phyloP scores from a whole-genome alignment of 345 rosid genomes.

The Cardamine resedifolia region DNA sequence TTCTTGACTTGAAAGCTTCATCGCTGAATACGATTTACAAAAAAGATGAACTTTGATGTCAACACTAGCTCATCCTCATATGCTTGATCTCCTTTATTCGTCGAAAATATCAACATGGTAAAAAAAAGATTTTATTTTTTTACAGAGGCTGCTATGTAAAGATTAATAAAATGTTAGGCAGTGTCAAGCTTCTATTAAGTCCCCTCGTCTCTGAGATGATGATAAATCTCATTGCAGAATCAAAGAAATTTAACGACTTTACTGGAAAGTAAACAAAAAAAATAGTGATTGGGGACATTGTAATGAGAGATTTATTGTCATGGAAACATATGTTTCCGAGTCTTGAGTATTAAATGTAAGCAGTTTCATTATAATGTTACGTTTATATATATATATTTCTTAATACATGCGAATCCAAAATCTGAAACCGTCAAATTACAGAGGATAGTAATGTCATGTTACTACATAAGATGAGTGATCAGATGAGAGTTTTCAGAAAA shows the following conservation, averaged over 20 bases:
- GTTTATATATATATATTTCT: background rate
- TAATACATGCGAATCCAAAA: background rate
- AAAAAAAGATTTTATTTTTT: background rate
- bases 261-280: background rate
- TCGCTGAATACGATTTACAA: slow-evolving; percentile 28
- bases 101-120: slow-evolving; percentile 25
- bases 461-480: background rate
- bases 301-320: slow-evolving; percentile 1
- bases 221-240: background rate
- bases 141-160: slow-evolving; percentile 33
- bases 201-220: background rate
- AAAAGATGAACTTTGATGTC: slow-evolving; percentile 61
- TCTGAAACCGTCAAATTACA: slow-evolving; percentile 22
- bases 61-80: background rate
- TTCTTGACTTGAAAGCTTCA: slow-evolving; percentile 44
- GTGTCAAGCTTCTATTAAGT: slow-evolving; percentile 5
- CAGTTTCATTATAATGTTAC: slow-evolving; percentile 3
- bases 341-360: slow-evolving; percentile 12
- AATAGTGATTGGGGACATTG: background rate
- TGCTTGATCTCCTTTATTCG: slow-evolving; percentile 14
- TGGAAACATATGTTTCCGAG: slow-evolving; percentile 8
- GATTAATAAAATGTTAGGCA: slow-evolving; percentile 28
- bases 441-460: background rate
- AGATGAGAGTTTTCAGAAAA: slow-evolving; percentile 1
- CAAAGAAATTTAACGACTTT: slow-evolving; percentile 4